A percentile compares a stretch with the other conserved stretches of the same genome.
Evolutionary conservation across 1,284 basidiomycete species (phyloP).

Genomic region (Cutaneotrichosporon daszewskae): DNA sequence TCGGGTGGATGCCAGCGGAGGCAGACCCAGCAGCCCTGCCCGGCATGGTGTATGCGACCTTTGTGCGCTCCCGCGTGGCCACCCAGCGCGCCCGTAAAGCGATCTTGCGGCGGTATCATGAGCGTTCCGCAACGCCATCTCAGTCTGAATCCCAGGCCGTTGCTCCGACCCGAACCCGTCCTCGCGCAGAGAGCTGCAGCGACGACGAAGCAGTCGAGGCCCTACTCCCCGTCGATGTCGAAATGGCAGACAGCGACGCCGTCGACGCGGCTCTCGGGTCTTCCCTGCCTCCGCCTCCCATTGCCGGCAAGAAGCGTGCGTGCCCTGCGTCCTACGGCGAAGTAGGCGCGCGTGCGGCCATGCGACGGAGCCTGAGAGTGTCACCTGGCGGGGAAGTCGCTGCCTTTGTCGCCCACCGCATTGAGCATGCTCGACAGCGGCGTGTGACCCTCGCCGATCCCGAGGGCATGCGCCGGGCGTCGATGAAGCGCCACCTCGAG

Average conservation of each 20-base stretch:
- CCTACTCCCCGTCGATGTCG: constrained; percentile 5
- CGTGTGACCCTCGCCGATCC: no score
- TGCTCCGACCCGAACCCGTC: not conserved
- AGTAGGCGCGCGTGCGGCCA: no score
- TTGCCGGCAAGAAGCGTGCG: no score
- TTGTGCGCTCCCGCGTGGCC: not conserved
- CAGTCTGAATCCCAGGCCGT: not conserved
- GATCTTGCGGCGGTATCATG: constrained; percentile 1
- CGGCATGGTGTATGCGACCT: not conserved
- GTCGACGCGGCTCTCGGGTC: constrained; percentile 4
- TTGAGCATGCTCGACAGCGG: no score
- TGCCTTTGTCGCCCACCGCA: no score
- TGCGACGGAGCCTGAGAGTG: no score
- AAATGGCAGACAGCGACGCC: constrained; percentile 4
- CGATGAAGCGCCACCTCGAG: no score
- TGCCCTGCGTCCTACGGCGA: no score
- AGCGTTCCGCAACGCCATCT: not conserved
- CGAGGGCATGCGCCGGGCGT: no score
- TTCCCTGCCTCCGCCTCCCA: no score
- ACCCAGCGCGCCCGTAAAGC: not conserved
- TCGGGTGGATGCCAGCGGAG: not conserved
- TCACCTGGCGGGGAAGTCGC: no score
- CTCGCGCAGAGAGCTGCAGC: not conserved
- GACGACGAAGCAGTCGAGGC: constrained; percentile 8
- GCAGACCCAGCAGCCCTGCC: not conserved